phyloP scores from a whole-genome alignment of 2,329 filamentous ascomycete species.

The Fusarium sp. region DNA sequence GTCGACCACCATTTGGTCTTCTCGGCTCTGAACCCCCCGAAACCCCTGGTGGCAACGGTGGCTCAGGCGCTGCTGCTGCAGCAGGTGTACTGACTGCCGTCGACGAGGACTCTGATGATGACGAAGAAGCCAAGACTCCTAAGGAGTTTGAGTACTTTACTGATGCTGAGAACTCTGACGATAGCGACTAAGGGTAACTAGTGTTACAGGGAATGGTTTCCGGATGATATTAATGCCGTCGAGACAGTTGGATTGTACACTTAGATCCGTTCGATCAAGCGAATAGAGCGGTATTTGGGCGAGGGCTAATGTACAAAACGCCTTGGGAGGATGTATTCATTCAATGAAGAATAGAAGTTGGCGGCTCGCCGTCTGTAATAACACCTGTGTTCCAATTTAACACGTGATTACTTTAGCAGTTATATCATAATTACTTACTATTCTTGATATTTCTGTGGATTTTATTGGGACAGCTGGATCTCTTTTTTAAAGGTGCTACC shows the following conservation, averaged over 20 bases:
- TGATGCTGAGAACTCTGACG: conserved; percentile 69
- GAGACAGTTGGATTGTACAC: conserved; percentile 44
- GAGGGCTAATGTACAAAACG: conserved; percentile 40
- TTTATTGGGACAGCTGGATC: too few relatives aligned
- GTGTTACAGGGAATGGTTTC: background rate
- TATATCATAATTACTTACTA: background rate
- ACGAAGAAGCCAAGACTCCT: conserved; percentile 78
- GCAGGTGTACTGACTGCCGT: conserved; percentile 87
- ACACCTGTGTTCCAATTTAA: background rate
- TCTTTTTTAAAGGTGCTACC: too few relatives aligned
- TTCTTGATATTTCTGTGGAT: too few relatives aligned
- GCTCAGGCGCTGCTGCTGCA: conserved; percentile 74
- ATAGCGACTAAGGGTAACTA: conserved; percentile 46
- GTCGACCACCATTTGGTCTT: conserved; percentile 52
- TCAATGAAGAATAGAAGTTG: conserved; percentile 38
- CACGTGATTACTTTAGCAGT: background rate
- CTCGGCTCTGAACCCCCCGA: conserved; percentile 46
- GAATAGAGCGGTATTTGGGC: conserved; percentile 31
- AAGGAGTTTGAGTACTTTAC: conserved; percentile 84
- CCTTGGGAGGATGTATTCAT: conserved; percentile 36
- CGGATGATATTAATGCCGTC: background rate
- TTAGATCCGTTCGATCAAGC: conserved; percentile 38
- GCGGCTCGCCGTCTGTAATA: background rate
- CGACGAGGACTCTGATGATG: conserved; percentile 84
- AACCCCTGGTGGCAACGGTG: conserved; percentile 55